Percentiles rank a stretch among this genome's conserved stretches.
Conservation (phyloP, 441 rosid genomes). For the Flueggea neowawraea region DNA sequence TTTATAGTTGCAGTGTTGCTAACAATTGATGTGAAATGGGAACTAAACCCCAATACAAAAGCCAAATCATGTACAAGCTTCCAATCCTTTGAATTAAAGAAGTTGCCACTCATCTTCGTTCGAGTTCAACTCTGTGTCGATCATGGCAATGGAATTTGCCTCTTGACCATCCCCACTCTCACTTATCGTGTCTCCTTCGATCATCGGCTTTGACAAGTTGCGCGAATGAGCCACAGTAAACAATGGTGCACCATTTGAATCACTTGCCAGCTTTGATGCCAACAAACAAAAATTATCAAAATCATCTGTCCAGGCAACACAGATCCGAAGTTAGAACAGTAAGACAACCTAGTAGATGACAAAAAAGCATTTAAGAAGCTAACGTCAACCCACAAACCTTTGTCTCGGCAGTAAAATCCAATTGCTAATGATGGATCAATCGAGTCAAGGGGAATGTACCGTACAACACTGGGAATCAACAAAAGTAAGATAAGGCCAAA, state of each 20-base stretch:
- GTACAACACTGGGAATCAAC: constrained; percentile 38
- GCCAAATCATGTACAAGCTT: constrained; percentile 2
- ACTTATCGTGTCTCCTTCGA: constrained; percentile 13
- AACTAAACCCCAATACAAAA: not conserved
- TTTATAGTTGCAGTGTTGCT: not conserved
- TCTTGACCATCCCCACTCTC: constrained; percentile 17
- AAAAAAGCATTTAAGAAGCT: not conserved
- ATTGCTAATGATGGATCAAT: constrained; percentile 90
- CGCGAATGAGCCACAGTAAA: constrained; percentile 70
- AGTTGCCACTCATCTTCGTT: constrained; percentile 85
- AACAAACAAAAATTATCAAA: constrained; percentile 71
- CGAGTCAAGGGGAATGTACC: constrained; percentile 65
- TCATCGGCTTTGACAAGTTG: constrained; percentile 20
- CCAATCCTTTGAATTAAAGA: constrained; percentile 30
- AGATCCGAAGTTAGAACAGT: not conserved
- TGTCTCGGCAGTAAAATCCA: constrained; percentile 84
- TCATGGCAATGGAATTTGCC: constrained; percentile 27
- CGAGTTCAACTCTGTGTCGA: constrained; percentile 24
- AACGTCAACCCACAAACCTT: constrained; percentile 50
- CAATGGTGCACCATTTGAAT: constrained; percentile 84
- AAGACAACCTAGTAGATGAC: not conserved
- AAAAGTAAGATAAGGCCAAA: constrained; percentile 4
- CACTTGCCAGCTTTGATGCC: constrained; percentile 77
- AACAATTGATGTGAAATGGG: constrained; percentile 5
- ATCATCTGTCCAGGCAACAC: constrained; percentile 46